Evolutionary conservation across 441 rosid genomes (phyloP), one percentile per base, ranked within the genome.

Genomic region (Gossypium davidsonii): DNA sequence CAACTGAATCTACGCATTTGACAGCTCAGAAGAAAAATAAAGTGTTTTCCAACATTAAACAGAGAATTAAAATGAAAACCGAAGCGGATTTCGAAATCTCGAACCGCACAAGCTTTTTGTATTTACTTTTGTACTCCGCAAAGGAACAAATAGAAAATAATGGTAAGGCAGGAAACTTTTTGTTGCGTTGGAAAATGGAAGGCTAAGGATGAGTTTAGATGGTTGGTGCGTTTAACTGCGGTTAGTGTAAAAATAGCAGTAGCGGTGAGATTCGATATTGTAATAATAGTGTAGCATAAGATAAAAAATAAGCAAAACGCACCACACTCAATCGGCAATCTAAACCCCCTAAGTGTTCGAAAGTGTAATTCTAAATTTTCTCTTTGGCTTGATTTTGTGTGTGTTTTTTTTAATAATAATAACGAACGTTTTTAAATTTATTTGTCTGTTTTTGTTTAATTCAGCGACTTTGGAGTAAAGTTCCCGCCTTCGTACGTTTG

Each of bases 401-500:
- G 14, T 48, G 15, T 18, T 17, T 7, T 34, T 62, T 62, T 62
- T 9, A 0, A 15, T 31, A 62, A 34, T 7, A 3, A n/a, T 4
- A 31, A 34, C 67, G 3, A 20, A 31, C 67, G 23, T 31, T 34
- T 61, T 34, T 6, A 34, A 6, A 34, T 34, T 34, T 34, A 34
- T 34, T 34, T 34, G 39, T 5, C 39, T 34, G n/a, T n/a, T 70
- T 58, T 66, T 75, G 60, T 69, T 75, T 53, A 39, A 28, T 67
- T 71, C 70, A 12, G 60, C 8, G 26, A 64, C 56, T 83, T 82
- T 79, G 83, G 87, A 79, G 68, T 58, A 17, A 61, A 71, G 67
- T 85, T 85, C 89, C 89, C 89, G 89, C 89, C 85, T 78, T 68
- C 18, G 74, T 72, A 78, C 53, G 61, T 70, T 63, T 59, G 77